These are phyloP conservation scores for Phytophthora pluvialis DNA, from an alignment of 352 stramenopile species.

Conservation along the genomic window DNA sequence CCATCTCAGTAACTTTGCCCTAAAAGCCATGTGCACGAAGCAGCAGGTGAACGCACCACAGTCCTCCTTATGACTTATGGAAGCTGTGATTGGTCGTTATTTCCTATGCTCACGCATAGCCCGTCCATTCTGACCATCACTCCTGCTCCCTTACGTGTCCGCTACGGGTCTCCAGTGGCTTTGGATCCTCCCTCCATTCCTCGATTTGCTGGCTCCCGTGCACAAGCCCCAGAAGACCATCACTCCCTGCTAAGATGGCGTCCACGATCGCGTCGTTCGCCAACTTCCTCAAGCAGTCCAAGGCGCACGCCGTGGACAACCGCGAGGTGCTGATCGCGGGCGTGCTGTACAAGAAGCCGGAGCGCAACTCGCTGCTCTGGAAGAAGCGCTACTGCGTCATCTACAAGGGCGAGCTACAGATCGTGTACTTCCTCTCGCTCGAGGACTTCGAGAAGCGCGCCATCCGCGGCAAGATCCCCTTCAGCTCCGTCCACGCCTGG, in stretches of 20 bases:
- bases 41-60: not conserved
- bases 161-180: slow-evolving; percentile 5
- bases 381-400: slow-evolving; percentile 90
- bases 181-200: slow-evolving; percentile 29
- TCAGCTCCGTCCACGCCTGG: slow-evolving; percentile 82
- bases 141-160: slow-evolving; percentile 12
- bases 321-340: slow-evolving; percentile 62
- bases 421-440: slow-evolving; percentile 81
- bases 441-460: slow-evolving; percentile 76
- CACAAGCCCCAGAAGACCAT: slow-evolving; percentile 6
- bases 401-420: slow-evolving; percentile 70
- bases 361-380: slow-evolving; percentile 86
- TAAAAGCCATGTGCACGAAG: not conserved
- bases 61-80: slow-evolving; percentile 2
- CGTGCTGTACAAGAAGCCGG: slow-evolving; percentile 84
- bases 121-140: not conserved
- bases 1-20: not conserved
- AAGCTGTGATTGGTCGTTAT: slow-evolving; percentile 12
- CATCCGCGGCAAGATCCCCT: slow-evolving; percentile 86
- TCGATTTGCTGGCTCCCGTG: slow-evolving; percentile 32
- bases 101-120: slow-evolving; percentile 10
- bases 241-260: slow-evolving; percentile 10
- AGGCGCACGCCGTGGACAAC: slow-evolving; percentile 49
- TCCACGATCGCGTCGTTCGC: slow-evolving; percentile 53
- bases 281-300: slow-evolving; percentile 63